Percentiles rank a stretch among this genome's conserved stretches.
Evolutionary conservation across 2,329 filamentous ascomycete species (phyloP).

Genomic region (Colletotrichum scovillei): DNA sequence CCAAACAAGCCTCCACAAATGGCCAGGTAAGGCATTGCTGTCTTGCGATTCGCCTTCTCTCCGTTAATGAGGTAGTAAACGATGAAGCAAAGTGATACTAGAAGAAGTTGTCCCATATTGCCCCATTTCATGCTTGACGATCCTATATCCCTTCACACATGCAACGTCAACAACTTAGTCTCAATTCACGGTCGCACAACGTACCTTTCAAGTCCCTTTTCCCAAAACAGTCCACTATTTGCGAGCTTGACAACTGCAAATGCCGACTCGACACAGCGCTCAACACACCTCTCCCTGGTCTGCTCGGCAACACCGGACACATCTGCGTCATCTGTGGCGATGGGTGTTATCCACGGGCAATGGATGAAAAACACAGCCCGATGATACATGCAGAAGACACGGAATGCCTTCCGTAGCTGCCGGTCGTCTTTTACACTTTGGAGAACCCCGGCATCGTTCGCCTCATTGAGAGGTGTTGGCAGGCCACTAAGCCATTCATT

Average conservation of each 20-base stretch:
- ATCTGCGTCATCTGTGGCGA: neutral
- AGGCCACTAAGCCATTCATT: slow-evolving; percentile 17
- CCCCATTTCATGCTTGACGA: slow-evolving; percentile 19
- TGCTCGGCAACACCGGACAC: neutral
- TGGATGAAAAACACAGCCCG: slow-evolving; percentile 17
- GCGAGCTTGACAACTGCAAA: slow-evolving; percentile 26
- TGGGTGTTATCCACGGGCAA: slow-evolving; percentile 21
- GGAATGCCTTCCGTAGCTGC: slow-evolving; percentile 12
- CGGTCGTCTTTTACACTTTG: slow-evolving; percentile 12
- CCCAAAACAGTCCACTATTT: slow-evolving; percentile 21
- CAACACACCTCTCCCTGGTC: slow-evolving; percentile 13
- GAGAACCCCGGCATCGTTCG: slow-evolving; percentile 8
- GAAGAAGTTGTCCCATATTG: slow-evolving; percentile 25
- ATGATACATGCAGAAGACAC: slow-evolving; percentile 32
- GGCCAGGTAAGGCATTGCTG: slow-evolving; percentile 23
- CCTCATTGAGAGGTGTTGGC: slow-evolving; percentile 13
- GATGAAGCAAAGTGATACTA: slow-evolving; percentile 30
- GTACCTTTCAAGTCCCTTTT: slow-evolving; percentile 21
- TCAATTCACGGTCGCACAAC: neutral
- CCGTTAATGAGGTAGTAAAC: slow-evolving; percentile 25
- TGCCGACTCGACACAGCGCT: slow-evolving; percentile 23
- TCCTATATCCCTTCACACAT: neutral
- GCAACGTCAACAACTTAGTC: neutral
- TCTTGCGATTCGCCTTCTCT: slow-evolving; percentile 8
- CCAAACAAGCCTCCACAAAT: slow-evolving; percentile 27